Evolutionary conservation across 495 filamentous ascomycete genomes (phyloP), one percentile per base, ranked within the genome.

Genomic region (Alectoria sarmentosa): DNA sequence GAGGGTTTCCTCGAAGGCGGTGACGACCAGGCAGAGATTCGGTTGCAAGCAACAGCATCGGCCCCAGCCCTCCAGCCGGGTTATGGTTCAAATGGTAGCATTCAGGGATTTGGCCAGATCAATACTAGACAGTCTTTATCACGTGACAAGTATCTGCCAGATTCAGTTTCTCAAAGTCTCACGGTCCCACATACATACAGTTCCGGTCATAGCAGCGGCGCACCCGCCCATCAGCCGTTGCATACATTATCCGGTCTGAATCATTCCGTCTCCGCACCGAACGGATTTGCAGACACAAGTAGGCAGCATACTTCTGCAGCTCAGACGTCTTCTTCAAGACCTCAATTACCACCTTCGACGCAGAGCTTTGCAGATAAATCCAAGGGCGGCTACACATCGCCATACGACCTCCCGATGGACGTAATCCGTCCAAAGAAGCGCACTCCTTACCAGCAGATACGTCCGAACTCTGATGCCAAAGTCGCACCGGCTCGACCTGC

Each of bases 331-430:
- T 42, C 60, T 19, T 57, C 61, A 46, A 67, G 70, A 64, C 75
- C 69, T 70, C 76, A 61, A 76, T 4, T 79, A 61, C 55, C 78
- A 67, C 66, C 70, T 70, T 71, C 75, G 73, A 71, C 81, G 69
- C 67, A 89, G 83, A 97, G 93, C 71, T 98, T 96, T 73, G 89
- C 84, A 8, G 88, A 91, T 71, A 93, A 92, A 67, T 77, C 89
- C 11, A 98, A 95, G 73, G 87, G 91, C 49, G 92, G 93, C 14
- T 98, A 98, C 72, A 82, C 85, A 38, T 96, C 92, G 32, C 94
- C 94, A 6, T 98, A 96, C 69, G 94, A 98, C 74, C 82, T 98
- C 6, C 94, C 94, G 4, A 90, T 95, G 76, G 93, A 96, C 57
- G 81, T 97, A 21, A 81, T 86, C 23, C 84, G 84, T 61, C 87